These are phyloP conservation scores for Phlebiopsis gigantea DNA, from an alignment of 768 basidiomycete genomes.

Conservation along the genomic window DNA sequence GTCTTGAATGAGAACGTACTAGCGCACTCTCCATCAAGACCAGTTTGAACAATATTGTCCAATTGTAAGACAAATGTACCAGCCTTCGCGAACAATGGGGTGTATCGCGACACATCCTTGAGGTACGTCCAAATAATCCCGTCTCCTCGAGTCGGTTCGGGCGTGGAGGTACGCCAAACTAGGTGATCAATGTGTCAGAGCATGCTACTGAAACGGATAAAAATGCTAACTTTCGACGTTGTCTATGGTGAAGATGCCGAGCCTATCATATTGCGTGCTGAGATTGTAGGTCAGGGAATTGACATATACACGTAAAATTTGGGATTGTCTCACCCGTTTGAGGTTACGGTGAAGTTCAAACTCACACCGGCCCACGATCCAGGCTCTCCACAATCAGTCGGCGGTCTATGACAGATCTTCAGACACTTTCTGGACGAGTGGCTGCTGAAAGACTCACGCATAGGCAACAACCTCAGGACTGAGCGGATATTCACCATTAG, in stretches of 20 bases:
- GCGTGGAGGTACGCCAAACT: constrained; percentile 81
- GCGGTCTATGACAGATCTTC: constrained; percentile 45
- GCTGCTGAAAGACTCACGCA: constrained; percentile 28
- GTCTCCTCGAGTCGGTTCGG: constrained; percentile 58
- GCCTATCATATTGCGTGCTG: constrained; percentile 52
- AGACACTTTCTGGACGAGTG: neutral
- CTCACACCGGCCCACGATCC: constrained; percentile 74
- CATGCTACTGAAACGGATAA: neutral
- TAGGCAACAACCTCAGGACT: constrained; percentile 63
- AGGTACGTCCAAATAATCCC: constrained; percentile 77
- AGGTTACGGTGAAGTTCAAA: constrained; percentile 72
- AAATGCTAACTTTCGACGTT: constrained; percentile 58
- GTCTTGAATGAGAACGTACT: constrained; percentile 31
- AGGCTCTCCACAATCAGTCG: constrained; percentile 59
- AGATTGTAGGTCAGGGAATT: neutral
- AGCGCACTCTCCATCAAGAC: constrained; percentile 62
- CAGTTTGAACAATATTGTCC: constrained; percentile 57
- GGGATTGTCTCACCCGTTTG: constrained; percentile 42
- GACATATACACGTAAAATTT: neutral
- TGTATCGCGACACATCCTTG: constrained; percentile 72
- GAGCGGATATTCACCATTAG: neutral
- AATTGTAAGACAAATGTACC: constrained; percentile 71
- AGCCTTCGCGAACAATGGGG: constrained; percentile 59
- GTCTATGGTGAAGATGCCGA: constrained; percentile 68
- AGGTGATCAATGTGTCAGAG: neutral